Evolutionary conservation across 768 basidiomycete species (phyloP), one percentile per base, ranked within the genome.

Genomic region (Podaxis sp.): DNA sequence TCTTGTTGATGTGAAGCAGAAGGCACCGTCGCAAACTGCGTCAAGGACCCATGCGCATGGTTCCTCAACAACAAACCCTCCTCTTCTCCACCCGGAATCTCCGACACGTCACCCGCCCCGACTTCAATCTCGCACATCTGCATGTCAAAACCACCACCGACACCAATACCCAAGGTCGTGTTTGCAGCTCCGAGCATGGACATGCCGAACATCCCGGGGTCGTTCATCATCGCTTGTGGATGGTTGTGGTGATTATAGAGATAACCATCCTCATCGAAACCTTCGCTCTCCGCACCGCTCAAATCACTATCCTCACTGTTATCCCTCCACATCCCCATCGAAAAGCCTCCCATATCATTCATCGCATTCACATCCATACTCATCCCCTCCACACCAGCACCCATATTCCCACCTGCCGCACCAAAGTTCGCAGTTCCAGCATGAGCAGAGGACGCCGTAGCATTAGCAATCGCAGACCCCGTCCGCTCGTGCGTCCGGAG

Each of bases 401-500:
- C 71, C 38, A 62, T 60, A 56, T 65, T 54, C 15, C 51, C 49
- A 53, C 24, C n/a, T n/a, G 12, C 63, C 56, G 22, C n/a, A 60
- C 64, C 65, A 12, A 68, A 77, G 24, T 11, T 24, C 11, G 64
- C 72, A 66, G 71, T 66, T 52, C 65, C 65, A 49, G 69, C 67
- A 64, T 73, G 73, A 30, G 68, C 49, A 15, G 63, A 56, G n/a
- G 58, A 33, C 4, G 58, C 53, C 3, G 33, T 74, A 56, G 70
- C 69, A 58, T 63, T 71, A 61, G 70, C 75, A 51, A 61, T n/a
- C 7, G 64, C 65, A 61, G 67, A 65, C 15, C 70, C 77, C 13
- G 75, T 78, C 49, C 82, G 77, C 60, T 82, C 80, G 75, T 96
- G 95, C 53, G 93, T 94, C 65, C 92, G 84, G 63, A 88, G 71